phyloP scores from a whole-genome alignment of 208 protist genomes.

The Acanthamoeba quina region DNA sequence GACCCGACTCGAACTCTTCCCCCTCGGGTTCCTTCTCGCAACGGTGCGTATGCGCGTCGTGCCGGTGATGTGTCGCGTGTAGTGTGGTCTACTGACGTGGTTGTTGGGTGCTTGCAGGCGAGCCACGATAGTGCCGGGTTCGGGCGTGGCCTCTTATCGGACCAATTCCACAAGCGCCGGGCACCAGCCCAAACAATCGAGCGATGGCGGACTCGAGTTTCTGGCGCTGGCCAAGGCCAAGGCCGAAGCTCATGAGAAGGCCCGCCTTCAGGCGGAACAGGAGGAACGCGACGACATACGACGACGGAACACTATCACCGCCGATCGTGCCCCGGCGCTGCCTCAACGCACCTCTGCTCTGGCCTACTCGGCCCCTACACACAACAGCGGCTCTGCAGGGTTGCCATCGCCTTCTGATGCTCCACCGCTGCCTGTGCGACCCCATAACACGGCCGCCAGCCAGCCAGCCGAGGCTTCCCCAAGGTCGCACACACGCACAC shows the following conservation, averaged over 20 bases:
- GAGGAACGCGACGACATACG: not conserved
- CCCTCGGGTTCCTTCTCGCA: not conserved
- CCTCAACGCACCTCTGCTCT: not conserved
- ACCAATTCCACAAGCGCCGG: not conserved
- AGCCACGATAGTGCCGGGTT: slow-evolving; percentile 18
- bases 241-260: slow-evolving; percentile 1
- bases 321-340: not conserved
- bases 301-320: slow-evolving; percentile 3
- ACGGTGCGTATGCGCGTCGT: not conserved
- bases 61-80: no score
- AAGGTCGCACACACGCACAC: not conserved
- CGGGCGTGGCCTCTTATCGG: not conserved
- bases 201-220: slow-evolving; percentile 11
- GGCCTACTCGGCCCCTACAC: not conserved
- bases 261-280: not conserved
- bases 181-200: not conserved
- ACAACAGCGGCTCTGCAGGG: not conserved
- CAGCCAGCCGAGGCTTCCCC: not conserved
- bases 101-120: not conserved
- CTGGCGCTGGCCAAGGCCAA: slow-evolving; percentile 64
- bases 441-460: not conserved
- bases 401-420: not conserved
- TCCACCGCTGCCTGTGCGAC: not conserved
- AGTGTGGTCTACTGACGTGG: not conserved
- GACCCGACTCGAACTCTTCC: not conserved